phyloP scores from a whole-genome alignment of 768 basidiomycete genomes.

The Leccinum aurantiacum region DNA sequence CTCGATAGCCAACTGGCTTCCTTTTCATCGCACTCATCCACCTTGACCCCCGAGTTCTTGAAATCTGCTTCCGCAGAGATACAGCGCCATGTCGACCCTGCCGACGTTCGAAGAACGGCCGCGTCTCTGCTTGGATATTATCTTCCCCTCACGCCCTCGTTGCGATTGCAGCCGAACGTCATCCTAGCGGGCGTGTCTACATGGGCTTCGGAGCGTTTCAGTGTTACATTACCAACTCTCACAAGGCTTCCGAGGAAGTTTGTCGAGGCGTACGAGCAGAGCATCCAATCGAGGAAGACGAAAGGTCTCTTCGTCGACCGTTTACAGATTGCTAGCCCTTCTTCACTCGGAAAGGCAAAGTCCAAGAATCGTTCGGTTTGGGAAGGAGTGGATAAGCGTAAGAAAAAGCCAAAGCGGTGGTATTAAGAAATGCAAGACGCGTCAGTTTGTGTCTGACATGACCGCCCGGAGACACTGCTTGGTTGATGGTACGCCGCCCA shows the following conservation, averaged over 20 bases:
- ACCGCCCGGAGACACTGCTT: not conserved
- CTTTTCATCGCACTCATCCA: slow-evolving; percentile 12
- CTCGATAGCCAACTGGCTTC: slow-evolving; percentile 15
- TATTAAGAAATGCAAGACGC: slow-evolving; percentile 4
- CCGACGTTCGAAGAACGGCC: slow-evolving; percentile 60
- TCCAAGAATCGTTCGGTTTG: slow-evolving; percentile 26
- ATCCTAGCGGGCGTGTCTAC: slow-evolving; percentile 57
- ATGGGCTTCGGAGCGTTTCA: slow-evolving; percentile 47
- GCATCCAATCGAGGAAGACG: slow-evolving; percentile 3
- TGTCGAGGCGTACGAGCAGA: slow-evolving; percentile 21
- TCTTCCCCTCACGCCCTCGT: slow-evolving; percentile 45
- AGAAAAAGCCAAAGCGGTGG: slow-evolving; percentile 21
- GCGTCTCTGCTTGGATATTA: slow-evolving; percentile 75
- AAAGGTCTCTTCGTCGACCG: slow-evolving; percentile 28
- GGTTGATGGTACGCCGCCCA: not conserved
- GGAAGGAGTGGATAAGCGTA: slow-evolving; percentile 19
- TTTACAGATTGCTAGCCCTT: slow-evolving; percentile 14
- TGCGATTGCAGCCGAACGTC: slow-evolving; percentile 44
- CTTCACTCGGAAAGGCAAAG: slow-evolving; percentile 22
- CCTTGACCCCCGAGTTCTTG: slow-evolving; percentile 26
- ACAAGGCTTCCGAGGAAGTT: slow-evolving; percentile 24
- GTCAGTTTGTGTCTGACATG: not conserved
- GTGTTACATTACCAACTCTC: slow-evolving; percentile 19
- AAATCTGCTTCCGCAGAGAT: slow-evolving; percentile 31
- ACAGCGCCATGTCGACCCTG: slow-evolving; percentile 41